These are phyloP conservation scores for Trametes meyenii DNA, from an alignment of 768 basidiomycete species.

Conservation along the genomic window DNA sequence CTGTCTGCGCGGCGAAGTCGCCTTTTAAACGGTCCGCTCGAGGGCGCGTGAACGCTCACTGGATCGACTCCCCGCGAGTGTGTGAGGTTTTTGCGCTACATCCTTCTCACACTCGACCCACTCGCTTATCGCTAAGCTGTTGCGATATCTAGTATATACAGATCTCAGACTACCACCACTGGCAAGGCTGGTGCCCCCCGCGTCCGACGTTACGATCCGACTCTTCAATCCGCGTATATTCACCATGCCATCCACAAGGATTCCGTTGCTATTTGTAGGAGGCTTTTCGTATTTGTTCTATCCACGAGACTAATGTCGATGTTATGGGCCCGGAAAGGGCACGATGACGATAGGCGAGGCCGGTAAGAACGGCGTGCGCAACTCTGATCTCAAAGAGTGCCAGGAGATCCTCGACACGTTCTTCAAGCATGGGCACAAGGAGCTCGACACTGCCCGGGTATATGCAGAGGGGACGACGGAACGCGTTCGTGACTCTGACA, in stretches of 20 bases:
- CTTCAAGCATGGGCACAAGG: slow-evolving; percentile 43
- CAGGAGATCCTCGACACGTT: slow-evolving; percentile 51
- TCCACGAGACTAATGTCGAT: not conserved
- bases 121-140: not conserved
- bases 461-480: slow-evolving; percentile 62
- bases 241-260: slow-evolving; percentile 34
- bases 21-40: not conserved
- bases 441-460: slow-evolving; percentile 54
- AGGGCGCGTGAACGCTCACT: not conserved
- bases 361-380: slow-evolving; percentile 46
- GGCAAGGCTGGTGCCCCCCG: not conserved
- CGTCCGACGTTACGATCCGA: not conserved
- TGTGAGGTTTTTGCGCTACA: not conserved
- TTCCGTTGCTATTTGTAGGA: slow-evolving; percentile 45
- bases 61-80: not conserved
- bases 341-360: slow-evolving; percentile 50
- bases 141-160: not conserved
- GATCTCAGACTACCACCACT: not conserved
- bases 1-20: not conserved
- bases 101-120: not conserved
- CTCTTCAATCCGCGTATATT: not conserved
- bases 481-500: slow-evolving; percentile 36
- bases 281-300: not conserved
- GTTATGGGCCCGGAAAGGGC: slow-evolving; percentile 37
- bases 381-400: slow-evolving; percentile 37